Percentiles rank a stretch among this genome's conserved stretches.
phyloP scores from a whole-genome alignment of 768 basidiomycete genomes.

The Serpula lacrymans region DNA sequence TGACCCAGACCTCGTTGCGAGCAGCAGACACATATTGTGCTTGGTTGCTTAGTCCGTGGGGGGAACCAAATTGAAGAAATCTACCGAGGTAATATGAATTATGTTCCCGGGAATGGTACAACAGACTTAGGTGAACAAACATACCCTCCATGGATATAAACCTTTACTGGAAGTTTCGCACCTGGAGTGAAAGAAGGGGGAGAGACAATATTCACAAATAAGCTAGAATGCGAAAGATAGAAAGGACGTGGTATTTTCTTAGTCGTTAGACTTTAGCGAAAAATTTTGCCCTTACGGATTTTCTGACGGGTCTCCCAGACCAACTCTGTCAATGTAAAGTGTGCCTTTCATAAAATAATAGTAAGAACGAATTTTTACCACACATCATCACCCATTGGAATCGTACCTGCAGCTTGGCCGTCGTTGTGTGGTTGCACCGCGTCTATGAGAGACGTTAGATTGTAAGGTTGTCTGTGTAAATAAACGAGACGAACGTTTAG shows the following conservation, averaged over 20 bases:
- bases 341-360: slow-evolving; percentile 30
- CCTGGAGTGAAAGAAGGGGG: slow-evolving; percentile 45
- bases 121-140: slow-evolving; percentile 6
- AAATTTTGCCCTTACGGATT: slow-evolving; percentile 47
- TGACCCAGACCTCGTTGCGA: slow-evolving; percentile 69
- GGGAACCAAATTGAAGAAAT: slow-evolving; percentile 77
- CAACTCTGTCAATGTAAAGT: slow-evolving; percentile 57
- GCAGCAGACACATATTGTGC: slow-evolving; percentile 66
- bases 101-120: background rate
- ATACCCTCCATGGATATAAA: slow-evolving; percentile 79
- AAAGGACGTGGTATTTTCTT: background rate
- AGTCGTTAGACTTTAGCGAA: background rate
- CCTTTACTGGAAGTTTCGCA: slow-evolving; percentile 57
- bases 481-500: slow-evolving; percentile 41
- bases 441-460: slow-evolving; percentile 34
- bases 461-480: background rate
- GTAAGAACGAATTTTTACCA: background rate
- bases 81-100: slow-evolving; percentile 29
- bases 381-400: background rate
- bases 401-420: slow-evolving; percentile 54
- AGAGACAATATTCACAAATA: slow-evolving; percentile 63
- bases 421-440: slow-evolving; percentile 60
- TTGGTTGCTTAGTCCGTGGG: slow-evolving; percentile 56
- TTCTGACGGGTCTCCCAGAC: slow-evolving; percentile 65
- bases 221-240: slow-evolving; percentile 27